Evolutionary conservation across 176 grass and related monocot species (phyloP).

Genomic region (Themeda triandra): DNA sequence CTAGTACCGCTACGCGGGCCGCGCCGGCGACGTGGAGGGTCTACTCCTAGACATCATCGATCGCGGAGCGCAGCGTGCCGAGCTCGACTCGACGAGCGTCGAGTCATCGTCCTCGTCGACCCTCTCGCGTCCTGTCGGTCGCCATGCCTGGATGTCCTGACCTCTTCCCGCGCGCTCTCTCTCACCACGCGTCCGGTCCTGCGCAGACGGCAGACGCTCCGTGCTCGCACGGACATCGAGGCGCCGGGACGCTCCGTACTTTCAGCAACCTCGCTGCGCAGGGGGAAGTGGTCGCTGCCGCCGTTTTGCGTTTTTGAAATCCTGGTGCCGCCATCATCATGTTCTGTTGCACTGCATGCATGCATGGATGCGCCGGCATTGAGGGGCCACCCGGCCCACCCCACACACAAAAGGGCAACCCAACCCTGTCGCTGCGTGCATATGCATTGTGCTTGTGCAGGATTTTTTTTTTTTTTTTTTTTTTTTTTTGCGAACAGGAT

Average conservation of each 20-base stretch:
- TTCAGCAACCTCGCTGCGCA: not conserved
- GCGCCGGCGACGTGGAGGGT: slow-evolving; percentile 18
- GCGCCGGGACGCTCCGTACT: not conserved
- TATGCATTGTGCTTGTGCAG: too few species aligned
- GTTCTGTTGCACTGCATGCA: too few species aligned
- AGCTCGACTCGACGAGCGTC: not conserved
- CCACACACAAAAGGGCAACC: too few species aligned
- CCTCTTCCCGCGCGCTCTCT: not conserved
- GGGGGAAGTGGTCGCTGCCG: too few species aligned
- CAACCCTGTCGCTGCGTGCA: not conserved
- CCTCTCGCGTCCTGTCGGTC: not conserved
- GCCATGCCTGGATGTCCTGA: not conserved
- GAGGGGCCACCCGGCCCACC: too few species aligned
- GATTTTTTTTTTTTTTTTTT: too few species aligned
- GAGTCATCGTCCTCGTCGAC: not conserved
- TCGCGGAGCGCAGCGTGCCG: not conserved
- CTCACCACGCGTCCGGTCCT: not conserved
- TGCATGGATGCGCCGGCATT: not conserved
- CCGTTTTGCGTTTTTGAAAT: not conserved
- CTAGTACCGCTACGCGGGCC: not conserved
- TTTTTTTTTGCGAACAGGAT: too few species aligned
- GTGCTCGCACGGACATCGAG: not conserved
- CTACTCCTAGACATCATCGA: not conserved
- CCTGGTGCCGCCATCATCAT: not conserved
- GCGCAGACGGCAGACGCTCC: not conserved